phyloP scores from a whole-genome alignment of 495 filamentous ascomycete genomes.

The Aspergillus homomorphus region DNA sequence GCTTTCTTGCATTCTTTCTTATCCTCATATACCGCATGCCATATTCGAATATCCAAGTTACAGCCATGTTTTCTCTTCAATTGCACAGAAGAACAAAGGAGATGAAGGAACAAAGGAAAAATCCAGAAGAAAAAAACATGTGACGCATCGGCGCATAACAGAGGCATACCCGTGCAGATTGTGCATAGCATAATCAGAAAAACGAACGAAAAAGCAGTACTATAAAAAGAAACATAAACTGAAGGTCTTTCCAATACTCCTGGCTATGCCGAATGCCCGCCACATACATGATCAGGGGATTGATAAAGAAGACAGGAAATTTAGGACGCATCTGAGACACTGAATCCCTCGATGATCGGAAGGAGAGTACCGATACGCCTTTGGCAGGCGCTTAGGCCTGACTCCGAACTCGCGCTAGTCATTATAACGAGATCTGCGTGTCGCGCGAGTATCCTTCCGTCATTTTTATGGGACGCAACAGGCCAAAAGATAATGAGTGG shows the following conservation, averaged over 20 bases:
- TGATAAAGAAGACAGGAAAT: conserved; percentile 5
- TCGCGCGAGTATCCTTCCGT: background rate
- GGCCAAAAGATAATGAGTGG: background rate
- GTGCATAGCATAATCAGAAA: conserved; percentile 10
- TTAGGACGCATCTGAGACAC: conserved; percentile 2
- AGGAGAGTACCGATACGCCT: conserved; percentile 1
- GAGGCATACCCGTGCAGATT: conserved; percentile 13
- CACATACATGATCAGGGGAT: conserved; percentile 21
- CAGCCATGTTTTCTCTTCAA: conserved; percentile 13
- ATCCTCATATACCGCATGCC: conserved; percentile 3
- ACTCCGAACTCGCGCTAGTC: background rate
- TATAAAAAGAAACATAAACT: conserved; percentile 28
- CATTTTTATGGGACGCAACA: background rate
- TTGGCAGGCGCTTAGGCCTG: background rate
- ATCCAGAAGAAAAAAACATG: conserved; percentile 7
- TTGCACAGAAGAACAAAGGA: background rate
- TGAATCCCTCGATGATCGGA: conserved; percentile 8
- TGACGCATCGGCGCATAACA: conserved; percentile 10
- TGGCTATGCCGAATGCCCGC: conserved; percentile 40
- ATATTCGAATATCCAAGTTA: conserved; percentile 24
- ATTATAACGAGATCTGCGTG: background rate
- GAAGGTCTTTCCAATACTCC: conserved; percentile 46
- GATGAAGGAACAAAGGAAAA: conserved; percentile 5
- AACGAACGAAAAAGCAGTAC: conserved; percentile 13
- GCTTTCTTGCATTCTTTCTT: background rate